phyloP scores from a whole-genome alignment of 805 yeast genomes.

The Komagataella populi region DNA sequence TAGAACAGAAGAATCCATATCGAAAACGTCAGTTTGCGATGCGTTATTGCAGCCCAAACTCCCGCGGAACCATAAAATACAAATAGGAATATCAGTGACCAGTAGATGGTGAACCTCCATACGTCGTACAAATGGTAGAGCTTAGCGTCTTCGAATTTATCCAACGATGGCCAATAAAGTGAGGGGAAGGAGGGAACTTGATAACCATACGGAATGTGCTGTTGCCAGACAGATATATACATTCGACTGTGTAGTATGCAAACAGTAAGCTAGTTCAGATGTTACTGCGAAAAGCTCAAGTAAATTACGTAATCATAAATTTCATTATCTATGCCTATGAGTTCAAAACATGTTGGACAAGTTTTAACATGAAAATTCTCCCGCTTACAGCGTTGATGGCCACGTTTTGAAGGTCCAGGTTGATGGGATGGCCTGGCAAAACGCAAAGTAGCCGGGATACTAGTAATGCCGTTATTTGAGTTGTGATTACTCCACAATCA shows the following conservation, averaged over 20 bases:
- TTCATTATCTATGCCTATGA: background rate
- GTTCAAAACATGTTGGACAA: background rate
- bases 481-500: conserved; percentile 46
- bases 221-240: background rate
- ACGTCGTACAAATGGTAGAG: conserved; percentile 62
- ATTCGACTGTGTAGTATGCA: background rate
- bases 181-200: conserved; percentile 71
- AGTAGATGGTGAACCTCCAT: conserved; percentile 70
- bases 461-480: conserved; percentile 22
- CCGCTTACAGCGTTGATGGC: conserved; percentile 34
- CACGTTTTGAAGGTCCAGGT: conserved; percentile 25
- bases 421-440: conserved; percentile 16
- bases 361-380: conserved; percentile 23
- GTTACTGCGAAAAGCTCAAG: background rate
- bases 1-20: conserved; percentile 32
- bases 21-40: conserved; percentile 23
- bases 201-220: conserved; percentile 62
- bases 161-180: conserved; percentile 50
- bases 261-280: background rate
- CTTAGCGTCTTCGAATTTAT: conserved; percentile 20
- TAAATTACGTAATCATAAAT: background rate
- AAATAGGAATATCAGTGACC: conserved; percentile 63
- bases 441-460: conserved; percentile 18
- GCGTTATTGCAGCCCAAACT: conserved; percentile 37
- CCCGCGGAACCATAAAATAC: conserved; percentile 58